A percentile compares a stretch with the other conserved stretches of the same genome.
Conservation (phyloP, 768 basidiomycete species). For the Kwoniella dendrophila region DNA sequence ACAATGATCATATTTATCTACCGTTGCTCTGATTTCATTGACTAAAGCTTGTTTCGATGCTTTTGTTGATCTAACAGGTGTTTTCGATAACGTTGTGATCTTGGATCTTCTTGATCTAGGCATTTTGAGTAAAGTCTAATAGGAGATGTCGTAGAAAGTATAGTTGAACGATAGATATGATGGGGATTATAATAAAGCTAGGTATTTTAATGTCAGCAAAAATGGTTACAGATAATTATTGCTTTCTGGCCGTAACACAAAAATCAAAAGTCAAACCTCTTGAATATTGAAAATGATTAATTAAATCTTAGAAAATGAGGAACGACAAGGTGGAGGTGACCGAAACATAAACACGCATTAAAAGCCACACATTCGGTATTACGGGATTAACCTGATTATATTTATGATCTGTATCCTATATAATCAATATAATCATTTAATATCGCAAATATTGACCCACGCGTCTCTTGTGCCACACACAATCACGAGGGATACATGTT, state of each 20-base stretch:
- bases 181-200: too few relatives aligned
- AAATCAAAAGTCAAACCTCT: background rate
- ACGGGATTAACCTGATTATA: background rate
- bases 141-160: background rate
- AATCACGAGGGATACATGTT: too few relatives aligned
- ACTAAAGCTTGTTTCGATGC: conserved; percentile 86
- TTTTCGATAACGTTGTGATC: conserved; percentile 90
- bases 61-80: conserved; percentile 79
- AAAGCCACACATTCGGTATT: background rate
- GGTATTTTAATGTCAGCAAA: too few relatives aligned
- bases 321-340: too few relatives aligned
- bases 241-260: too few relatives aligned
- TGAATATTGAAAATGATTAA: too few relatives aligned
- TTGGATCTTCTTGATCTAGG: conserved; percentile 87
- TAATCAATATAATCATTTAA: background rate
- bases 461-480: background rate
- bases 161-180: too few relatives aligned
- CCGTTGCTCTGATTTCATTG: conserved; percentile 74
- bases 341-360: too few relatives aligned
- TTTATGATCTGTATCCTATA: too few relatives aligned
- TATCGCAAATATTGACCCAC: background rate
- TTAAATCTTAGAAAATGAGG: too few relatives aligned
- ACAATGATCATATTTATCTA: conserved; percentile 90
- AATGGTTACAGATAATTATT: too few relatives aligned
- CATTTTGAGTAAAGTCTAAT: conserved; percentile 60